Evolutionary conservation across 495 filamentous ascomycete species (phyloP), one percentile per base, ranked within the genome.

Genomic region (Penicillium soppii): DNA sequence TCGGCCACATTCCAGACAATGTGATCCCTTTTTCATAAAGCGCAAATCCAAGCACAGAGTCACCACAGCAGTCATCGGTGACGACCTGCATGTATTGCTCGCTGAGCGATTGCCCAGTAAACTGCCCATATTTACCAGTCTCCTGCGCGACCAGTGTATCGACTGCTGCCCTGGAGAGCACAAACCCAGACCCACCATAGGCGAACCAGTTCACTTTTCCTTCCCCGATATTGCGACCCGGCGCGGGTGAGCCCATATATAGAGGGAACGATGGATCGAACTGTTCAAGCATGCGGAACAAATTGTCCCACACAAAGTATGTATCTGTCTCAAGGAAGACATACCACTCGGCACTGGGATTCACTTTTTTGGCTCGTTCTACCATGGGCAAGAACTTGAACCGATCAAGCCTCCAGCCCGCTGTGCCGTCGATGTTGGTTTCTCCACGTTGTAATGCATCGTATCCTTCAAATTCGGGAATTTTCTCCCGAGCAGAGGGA

Each of bases 311-410:
- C n/a, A 84, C 68, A 26, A 82, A 56, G 53, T 83, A 86, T 1
- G 82, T 84, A 61, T 87, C 83, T 6, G 77, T 76, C 53, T 86
- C 82, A 41, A 82, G 72, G 53, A 86, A 86, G 25, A 84, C 74
- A 55, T 80, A 87, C 81, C 82, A 87, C 37, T 79, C 72, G 16
- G 69, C 73, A 2, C 70, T 63, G 19, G 80, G 80, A 20, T 74
- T 72, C 69, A 72, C 65, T 32, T 69, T 65, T 67, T 77, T 81
- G 12, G 81, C 77, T 37, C 78, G 63, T 51, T 82, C 78, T 33
- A 85, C 72, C 69, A 82, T 81, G 13, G 81, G 76, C 19, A 87
- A 59, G 53, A 85, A 85, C 67, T 86, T 87, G 70, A 79, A 85
- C 50, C 82, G 82, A 62, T 87, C 83, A 20, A 84, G 63, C 23